Evolutionary conservation across 1,284 basidiomycete genomes (phyloP), one percentile per base, ranked within the genome.

Genomic region (Cryptococcus sp.): DNA sequence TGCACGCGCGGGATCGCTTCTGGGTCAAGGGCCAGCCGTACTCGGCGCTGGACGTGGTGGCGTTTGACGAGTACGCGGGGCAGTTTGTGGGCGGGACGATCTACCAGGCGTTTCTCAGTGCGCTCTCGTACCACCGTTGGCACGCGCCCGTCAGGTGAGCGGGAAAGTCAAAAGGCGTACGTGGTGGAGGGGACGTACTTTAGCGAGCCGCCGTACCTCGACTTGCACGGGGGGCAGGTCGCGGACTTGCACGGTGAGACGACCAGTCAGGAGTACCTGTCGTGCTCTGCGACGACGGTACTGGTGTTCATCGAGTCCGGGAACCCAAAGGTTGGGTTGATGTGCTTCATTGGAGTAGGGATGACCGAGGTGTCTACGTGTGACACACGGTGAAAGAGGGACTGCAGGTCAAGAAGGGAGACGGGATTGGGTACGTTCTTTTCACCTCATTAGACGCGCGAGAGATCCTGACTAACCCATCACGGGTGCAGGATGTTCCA

Each of bases 361-460:
- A 83, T 85, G 82, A 77, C 73, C 0, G 83, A 84, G 65, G 79
- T 84, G 0, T 83, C 83, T n/a, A 83, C 81, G 8, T 81, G 80
- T 52, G 78, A 80, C 43, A 72, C 23, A 73, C 69, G 1, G 74
- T 77, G 35, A 73, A 73, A 57, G 68, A 62, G 24, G 75, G 73
- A 6, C 59, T 75, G 20, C 55, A 66, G 35, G 64, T 83, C 13
- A 74, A 74, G 54, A 80, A 81, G 63, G 81, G 82, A 1, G 79
- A 82, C 24, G 64, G 82, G 60, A 39, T 81, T 4, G 81, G 82
- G 52, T 68, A 53, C 64, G 67, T 62, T 6, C 9, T 28, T 15
- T 44, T 15, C 42, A 12, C 50, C 44, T 36, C 9, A 13, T 5
- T 6, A 21, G 9, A 15, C n/a, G n/a, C n/a, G 4, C 1, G 18